Percentiles rank a stretch among this genome's conserved stretches.
These are phyloP conservation scores for Lepraria neglecta DNA, from an alignment of 495 filamentous ascomycete genomes.

Conservation along the genomic window DNA sequence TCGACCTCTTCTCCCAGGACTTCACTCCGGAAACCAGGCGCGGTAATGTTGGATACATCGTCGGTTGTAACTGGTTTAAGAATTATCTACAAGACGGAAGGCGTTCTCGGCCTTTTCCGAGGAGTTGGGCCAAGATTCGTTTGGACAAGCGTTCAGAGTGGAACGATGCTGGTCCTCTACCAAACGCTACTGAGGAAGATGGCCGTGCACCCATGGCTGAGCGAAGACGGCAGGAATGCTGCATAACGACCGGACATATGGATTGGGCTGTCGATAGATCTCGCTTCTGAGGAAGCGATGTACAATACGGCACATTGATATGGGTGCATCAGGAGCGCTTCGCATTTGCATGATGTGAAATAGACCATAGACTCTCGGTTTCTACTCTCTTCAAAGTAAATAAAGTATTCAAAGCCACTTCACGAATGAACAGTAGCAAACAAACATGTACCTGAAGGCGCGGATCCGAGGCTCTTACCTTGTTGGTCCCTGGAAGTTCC, in stretches of 20 bases:
- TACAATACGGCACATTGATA: not conserved
- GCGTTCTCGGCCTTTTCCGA: constrained; percentile 83
- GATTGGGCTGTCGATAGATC: not conserved
- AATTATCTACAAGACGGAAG: constrained; percentile 84
- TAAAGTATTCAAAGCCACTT: not conserved
- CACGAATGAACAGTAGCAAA: not conserved
- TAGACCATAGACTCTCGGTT: constrained; percentile 11
- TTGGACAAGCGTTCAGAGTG: constrained; percentile 97
- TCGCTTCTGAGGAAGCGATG: not conserved
- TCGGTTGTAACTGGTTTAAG: constrained; percentile 79
- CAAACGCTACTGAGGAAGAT: constrained; percentile 77
- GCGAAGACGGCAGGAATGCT: constrained; percentile 14
- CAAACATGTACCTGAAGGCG: not conserved
- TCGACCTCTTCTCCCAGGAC: constrained; percentile 82
- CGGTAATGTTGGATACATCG: constrained; percentile 74
- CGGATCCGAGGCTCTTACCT: not conserved
- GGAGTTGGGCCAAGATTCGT: constrained; percentile 88
- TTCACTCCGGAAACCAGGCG: constrained; percentile 63
- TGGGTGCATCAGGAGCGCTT: not conserved
- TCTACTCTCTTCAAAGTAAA: not conserved
- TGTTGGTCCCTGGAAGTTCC: not conserved
- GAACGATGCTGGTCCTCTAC: constrained; percentile 95
- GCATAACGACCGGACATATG: constrained; percentile 4
- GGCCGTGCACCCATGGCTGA: constrained; percentile 43
- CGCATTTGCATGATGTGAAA: constrained; percentile 4